Evolutionary conservation across 2,329 filamentous ascomycete genomes (phyloP), one percentile per base, ranked within the genome.

Genomic region (Cryphonectria parasitica): DNA sequence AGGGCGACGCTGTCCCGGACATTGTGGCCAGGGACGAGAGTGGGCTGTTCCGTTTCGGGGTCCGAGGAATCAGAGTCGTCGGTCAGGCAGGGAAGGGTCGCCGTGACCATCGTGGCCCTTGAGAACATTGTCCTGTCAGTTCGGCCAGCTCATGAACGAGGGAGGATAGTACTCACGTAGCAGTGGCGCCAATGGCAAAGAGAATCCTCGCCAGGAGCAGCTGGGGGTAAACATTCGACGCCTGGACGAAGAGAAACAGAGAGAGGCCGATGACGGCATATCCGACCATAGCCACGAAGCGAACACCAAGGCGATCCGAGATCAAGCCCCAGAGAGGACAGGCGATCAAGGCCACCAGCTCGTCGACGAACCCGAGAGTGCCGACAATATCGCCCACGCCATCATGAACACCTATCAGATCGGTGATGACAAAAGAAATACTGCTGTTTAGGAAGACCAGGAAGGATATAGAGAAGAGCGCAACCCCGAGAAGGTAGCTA

Each of bases 41-140:
- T 73, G 17, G 79, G 77, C 75, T 84, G 83, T 70, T 69, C 66
- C 17, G 66, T 63, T 17, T 66, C 65, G 52, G 63, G 25, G 43
- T 68, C 69, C 22, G 75, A 77, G 54, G 70, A 74, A 1, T 76
- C 74, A 54, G 77, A 81, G 43, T 88, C 87, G 73, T 87, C 86
- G 6, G 89, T 90, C 74, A 91, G 81, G 15, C 87, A 90, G 1
- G 96, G 96, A 34, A 99, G 85, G 62, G 97, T 94, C 3, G 96
- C 96, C 11, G 96, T 98, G 28, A 99, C 96, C 96, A 99, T 99
- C 1, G 96, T 98, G 19, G 94, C 88, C 6, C 87, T 89, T 69
- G 15, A 36, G 67, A 31, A 56, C 68, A 63, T 6, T 43, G 2
- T 68, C 60, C 22, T 17, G 67, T 73, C 56, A 73, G 65, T 61